Base-by-base conservation (phyloP, 169 alveolate species). In the Plasmodium inui region DNA sequence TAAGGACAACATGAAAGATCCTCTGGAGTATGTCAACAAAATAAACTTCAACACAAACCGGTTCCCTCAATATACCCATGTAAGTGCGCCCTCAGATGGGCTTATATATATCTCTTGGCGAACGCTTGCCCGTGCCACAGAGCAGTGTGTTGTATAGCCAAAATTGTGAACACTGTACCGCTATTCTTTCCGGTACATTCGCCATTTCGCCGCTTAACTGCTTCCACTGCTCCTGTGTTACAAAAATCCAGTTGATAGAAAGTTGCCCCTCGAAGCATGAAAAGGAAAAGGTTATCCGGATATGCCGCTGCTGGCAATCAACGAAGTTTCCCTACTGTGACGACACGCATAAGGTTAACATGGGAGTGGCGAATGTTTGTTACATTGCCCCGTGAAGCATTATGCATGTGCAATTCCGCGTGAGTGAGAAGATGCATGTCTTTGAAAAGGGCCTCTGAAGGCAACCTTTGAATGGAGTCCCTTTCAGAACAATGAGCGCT, bases 241-340 rank as follows among this genome's bases (percentile, higher is more conserved):
- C 28, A 74, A 74, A 74, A 39, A 82, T 50, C 71, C 57, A 95
- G 96, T 55, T 92, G 53, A 79, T 92, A 41, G 97, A 92, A 71
- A 88, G 84, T 80, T 95, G 96, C 30, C 97, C 97, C 26, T 86
- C 95, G 12, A 86, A 89, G 70, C 91, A 93, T 67, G 92, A 81
- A 44, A 94, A 95, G 14, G 98, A 97, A 37, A 91, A 92, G 61
- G 53, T 61, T 41, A 89, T 96, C n/a, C 92, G 97, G 39, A 78
- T 97, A 72, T 97, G 98, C 83, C 96, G 98, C n/a, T 97, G 98
- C 83, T 97, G 98, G 98, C 98, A 97, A 83, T 95, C 97, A 28
- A 93, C 92, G 61, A 96, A 96, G 91, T 97, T 96, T 71, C 98
- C 98, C 26, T 96, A 95, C 95, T 97, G 98, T 70, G 98, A 97